These are phyloP conservation scores for Macrophomina phaseolina DNA, from an alignment of 2,329 filamentous ascomycete species.

Conservation along the genomic window DNA sequence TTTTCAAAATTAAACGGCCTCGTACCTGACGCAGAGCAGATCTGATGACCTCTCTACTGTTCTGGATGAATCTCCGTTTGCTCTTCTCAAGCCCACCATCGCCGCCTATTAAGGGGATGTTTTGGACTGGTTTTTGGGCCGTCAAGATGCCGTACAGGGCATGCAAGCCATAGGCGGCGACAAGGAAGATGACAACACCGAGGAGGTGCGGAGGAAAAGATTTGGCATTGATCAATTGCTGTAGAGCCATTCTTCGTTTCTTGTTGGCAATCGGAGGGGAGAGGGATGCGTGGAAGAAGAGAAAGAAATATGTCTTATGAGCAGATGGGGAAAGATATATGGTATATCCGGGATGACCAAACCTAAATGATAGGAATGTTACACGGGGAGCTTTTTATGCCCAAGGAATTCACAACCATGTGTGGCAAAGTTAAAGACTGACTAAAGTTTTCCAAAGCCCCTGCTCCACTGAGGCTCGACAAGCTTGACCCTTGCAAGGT, in stretches of 20 bases:
- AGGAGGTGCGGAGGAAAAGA: neutral
- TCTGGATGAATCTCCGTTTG: neutral
- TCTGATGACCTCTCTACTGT: neutral
- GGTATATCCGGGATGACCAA: too few relatives aligned
- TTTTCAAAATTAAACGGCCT: too few relatives aligned
- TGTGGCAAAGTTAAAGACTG: too few relatives aligned
- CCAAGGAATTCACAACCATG: too few relatives aligned
- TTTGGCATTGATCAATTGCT: neutral
- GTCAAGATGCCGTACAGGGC: neutral
- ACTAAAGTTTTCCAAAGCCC: too few relatives aligned
- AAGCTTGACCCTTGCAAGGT: too few relatives aligned
- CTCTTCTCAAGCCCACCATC: neutral
- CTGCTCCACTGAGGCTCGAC: too few relatives aligned
- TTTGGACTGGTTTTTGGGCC: neutral
- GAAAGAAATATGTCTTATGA: too few relatives aligned
- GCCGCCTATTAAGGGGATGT: neutral
- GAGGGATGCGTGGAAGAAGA: too few relatives aligned
- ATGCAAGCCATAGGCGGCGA: neutral
- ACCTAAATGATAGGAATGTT: too few relatives aligned
- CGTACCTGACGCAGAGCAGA: neutral
- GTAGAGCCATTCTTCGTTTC: neutral
- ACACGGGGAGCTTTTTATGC: too few relatives aligned
- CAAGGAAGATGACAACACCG: neutral
- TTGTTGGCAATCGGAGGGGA: neutral
- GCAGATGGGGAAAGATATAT: too few relatives aligned